Evolutionary conservation across 495 filamentous ascomycete species (phyloP).

Genomic region (Rhizodiscina lignyota): DNA sequence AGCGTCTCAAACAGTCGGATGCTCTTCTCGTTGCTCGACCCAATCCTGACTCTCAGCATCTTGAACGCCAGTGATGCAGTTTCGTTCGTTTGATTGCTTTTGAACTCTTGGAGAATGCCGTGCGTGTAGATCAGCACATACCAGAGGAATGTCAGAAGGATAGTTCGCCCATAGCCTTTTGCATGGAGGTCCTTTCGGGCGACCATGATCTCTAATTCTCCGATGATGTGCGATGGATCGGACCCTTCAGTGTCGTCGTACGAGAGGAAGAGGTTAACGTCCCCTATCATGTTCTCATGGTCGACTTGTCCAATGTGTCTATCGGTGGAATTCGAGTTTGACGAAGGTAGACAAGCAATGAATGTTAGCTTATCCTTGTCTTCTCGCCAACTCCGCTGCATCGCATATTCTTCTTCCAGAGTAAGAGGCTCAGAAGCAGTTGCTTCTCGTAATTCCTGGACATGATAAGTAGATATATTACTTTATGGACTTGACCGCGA

Average conservation of each 20-base stretch:
- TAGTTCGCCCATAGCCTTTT: slow-evolving; percentile 46
- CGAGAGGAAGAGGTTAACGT: slow-evolving; percentile 72
- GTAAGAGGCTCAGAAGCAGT: slow-evolving; percentile 73
- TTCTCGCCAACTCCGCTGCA: slow-evolving; percentile 67
- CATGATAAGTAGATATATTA: background rate
- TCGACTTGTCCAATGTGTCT: slow-evolving; percentile 30
- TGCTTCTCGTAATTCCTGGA: slow-evolving; percentile 58
- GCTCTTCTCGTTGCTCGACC: slow-evolving; percentile 34
- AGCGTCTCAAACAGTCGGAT: slow-evolving; percentile 42
- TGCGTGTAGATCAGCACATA: slow-evolving; percentile 37
- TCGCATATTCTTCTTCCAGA: slow-evolving; percentile 63
- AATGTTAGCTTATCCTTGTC: slow-evolving; percentile 64
- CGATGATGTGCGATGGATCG: slow-evolving; percentile 28
- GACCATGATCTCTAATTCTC: slow-evolving; percentile 85
- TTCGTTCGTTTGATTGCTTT: slow-evolving; percentile 1
- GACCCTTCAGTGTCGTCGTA: slow-evolving; percentile 28
- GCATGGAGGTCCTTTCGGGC: slow-evolving; percentile 41
- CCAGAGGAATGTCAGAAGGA: slow-evolving; percentile 48
- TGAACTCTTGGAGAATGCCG: slow-evolving; percentile 41
- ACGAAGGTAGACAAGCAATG: slow-evolving; percentile 32
- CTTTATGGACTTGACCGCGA: background rate
- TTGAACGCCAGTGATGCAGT: slow-evolving; percentile 1
- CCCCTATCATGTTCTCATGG: slow-evolving; percentile 52
- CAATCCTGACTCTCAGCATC: slow-evolving; percentile 45
- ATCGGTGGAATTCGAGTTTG: background rate